A percentile compares a stretch with the other conserved stretches of the same genome.
Conservation (phyloP, 257 asterid species). For the Perilla frutescens region DNA sequence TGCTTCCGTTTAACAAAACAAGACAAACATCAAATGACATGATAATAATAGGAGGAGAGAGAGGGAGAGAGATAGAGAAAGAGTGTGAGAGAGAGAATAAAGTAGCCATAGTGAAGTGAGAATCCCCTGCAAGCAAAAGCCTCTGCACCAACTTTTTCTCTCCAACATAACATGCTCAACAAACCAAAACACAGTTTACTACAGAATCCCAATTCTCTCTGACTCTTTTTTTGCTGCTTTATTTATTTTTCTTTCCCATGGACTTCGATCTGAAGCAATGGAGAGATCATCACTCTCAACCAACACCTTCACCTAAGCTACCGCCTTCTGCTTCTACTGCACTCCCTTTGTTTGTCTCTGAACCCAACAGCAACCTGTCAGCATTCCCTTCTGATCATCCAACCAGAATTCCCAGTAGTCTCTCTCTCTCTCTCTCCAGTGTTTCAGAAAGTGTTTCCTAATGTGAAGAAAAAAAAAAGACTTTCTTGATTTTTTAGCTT, state of each 20-base stretch:
- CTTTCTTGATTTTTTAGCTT: constrained; percentile 27
- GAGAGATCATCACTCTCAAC: constrained; percentile 38
- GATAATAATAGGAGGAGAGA: not conserved
- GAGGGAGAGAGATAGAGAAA: not conserved
- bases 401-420: constrained; percentile 54
- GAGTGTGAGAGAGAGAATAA: not conserved
- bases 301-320: constrained; percentile 38
- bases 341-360: constrained; percentile 77
- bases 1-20: not conserved
- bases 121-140: constrained; percentile 25
- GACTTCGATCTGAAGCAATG: constrained; percentile 85
- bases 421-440: constrained; percentile 27
- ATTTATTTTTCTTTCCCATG: constrained; percentile 41
- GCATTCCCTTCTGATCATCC: constrained; percentile 55
- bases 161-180: constrained; percentile 30
- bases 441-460: constrained; percentile 12
- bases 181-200: constrained; percentile 27
- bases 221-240: not conserved
- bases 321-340: constrained; percentile 44
- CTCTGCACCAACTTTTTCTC: constrained; percentile 31
- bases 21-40: constrained; percentile 10
- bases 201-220: constrained; percentile 34
- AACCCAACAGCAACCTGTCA: constrained; percentile 63
- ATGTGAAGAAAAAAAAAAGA: not conserved
- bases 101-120: constrained; percentile 30